Evolutionary conservation across 305 asterid genomes (phyloP).

Genomic region (Caryopteris hybrid): DNA sequence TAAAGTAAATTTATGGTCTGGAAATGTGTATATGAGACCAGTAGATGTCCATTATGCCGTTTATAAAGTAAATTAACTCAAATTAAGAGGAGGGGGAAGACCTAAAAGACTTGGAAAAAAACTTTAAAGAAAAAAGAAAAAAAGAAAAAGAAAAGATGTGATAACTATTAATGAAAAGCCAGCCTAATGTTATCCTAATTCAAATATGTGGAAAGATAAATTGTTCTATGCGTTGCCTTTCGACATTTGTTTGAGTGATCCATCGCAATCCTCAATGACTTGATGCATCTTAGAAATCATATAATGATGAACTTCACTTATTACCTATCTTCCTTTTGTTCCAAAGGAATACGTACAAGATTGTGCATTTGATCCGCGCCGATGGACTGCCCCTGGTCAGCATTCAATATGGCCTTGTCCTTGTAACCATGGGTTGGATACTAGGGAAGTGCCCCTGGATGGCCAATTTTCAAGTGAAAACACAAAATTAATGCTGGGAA

Average conservation of each 20-base stretch:
- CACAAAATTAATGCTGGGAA: constrained; percentile 48
- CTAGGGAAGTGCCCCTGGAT: constrained; percentile 67
- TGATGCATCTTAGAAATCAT: not conserved
- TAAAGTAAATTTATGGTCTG: too few species aligned
- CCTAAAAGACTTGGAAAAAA: too few species aligned
- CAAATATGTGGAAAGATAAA: too few species aligned
- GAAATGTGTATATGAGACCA: too few species aligned
- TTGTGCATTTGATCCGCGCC: constrained; percentile 73
- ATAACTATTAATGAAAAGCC: too few species aligned
- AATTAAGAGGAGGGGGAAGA: too few species aligned
- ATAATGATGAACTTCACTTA: not conserved
- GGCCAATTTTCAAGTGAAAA: constrained; percentile 48
- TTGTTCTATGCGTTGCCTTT: too few species aligned
- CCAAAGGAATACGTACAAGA: constrained; percentile 71
- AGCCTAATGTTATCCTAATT: too few species aligned
- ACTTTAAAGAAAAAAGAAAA: too few species aligned
- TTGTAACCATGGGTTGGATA: constrained; percentile 64
- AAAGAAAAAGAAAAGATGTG: too few species aligned
- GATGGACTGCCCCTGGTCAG: constrained; percentile 97
- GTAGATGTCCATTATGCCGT: too few species aligned
- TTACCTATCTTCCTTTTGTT: constrained; percentile 7
- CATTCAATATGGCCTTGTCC: constrained; percentile 63
- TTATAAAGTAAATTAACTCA: too few species aligned
- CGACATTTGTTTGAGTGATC: not conserved
- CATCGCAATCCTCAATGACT: not conserved